A percentile compares a stretch with the other conserved stretches of the same genome.
These are phyloP conservation scores for Neofusicoccum ribis DNA, from an alignment of 2,329 filamentous ascomycete genomes.

Conservation along the genomic window DNA sequence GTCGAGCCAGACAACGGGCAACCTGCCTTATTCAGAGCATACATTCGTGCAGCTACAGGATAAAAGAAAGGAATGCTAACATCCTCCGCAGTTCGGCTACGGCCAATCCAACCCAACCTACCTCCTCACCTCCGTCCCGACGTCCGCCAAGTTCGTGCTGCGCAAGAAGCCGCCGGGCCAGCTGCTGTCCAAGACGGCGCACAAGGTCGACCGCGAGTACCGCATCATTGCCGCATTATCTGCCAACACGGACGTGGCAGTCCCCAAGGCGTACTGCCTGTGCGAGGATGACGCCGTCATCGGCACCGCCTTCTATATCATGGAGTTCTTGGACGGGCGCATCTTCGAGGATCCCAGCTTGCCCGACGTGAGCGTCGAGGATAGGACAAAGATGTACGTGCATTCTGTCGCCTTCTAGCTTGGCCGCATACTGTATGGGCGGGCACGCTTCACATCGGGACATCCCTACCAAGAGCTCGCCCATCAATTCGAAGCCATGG, in stretches of 20 bases:
- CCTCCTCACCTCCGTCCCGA: constrained; percentile 69
- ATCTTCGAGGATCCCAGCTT: constrained; percentile 89
- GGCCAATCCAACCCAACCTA: constrained; percentile 98
- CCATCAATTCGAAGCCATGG: neutral
- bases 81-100: constrained; percentile 74
- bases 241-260: constrained; percentile 75
- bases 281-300: constrained; percentile 80
- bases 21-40: neutral
- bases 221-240: constrained; percentile 79
- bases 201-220: constrained; percentile 96
- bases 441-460: no score
- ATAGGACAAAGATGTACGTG: constrained; percentile 71
- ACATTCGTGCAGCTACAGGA: neutral
- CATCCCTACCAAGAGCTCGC: no score
- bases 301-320: constrained; percentile 94
- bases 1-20: neutral
- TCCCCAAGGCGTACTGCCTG: constrained; percentile 78
- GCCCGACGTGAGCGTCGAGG: constrained; percentile 66
- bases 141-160: constrained; percentile 76
- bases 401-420: no score
- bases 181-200: constrained; percentile 88
- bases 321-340: constrained; percentile 91
- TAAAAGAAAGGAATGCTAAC: neutral
- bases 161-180: constrained; percentile 97
- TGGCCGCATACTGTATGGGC: no score